Base-by-base conservation (phyloP, 1,284 basidiomycete genomes). In the Cutaneotrichosporon sp. region DNA sequence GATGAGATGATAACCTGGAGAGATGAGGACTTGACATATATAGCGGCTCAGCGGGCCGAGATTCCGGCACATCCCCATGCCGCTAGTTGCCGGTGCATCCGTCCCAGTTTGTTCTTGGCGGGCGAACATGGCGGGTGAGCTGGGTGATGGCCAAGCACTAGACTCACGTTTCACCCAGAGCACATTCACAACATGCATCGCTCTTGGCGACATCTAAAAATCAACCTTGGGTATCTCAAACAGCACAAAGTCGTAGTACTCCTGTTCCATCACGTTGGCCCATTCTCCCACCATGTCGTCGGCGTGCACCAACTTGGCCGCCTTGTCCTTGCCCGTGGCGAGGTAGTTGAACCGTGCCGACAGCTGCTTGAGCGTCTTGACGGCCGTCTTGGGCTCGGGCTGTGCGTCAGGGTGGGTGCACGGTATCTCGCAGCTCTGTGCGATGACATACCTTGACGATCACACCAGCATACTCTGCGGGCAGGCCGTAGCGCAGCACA, bases 401-500 rank as follows among this genome's bases (percentile, higher is more conserved):
- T 96, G 73, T 16, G 42, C 18, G 42, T 46, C 42, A 46, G 42
- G 42, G 42, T 18, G 34, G 34, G 21, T 52, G 49, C 14, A 52
- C 34, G 34, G 42, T 13, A 58, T 2, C 16, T 46, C 42, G 42
- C 18, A 18, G 16, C 34, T 30, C 51, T 34, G 13, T 2, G 30
- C 26, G 16, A 10, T 26, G n/a, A 65, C 81, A 65, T 63, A 91
- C 93, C 85, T 91, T 92, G 73, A 98, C 82, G 50, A 87, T 84
- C 40, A 96, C 81, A 1, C 89, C 92, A 55, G 87, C 84, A 77
- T 97, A 99, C 72, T 93, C 89, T 2, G 96, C 91, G 2, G 97
- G 97, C 34, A 99, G 83, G 66, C 97, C 97, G 77, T 96, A 99
- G 69, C 96, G 86, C 50, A 99, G 85, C 14, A 98, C 95, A 68